Percentiles rank a stretch among this genome's conserved stretches.
These are phyloP conservation scores for Chlorociboria aeruginascens DNA, from an alignment of 495 filamentous ascomycete species.

Conservation along the genomic window DNA sequence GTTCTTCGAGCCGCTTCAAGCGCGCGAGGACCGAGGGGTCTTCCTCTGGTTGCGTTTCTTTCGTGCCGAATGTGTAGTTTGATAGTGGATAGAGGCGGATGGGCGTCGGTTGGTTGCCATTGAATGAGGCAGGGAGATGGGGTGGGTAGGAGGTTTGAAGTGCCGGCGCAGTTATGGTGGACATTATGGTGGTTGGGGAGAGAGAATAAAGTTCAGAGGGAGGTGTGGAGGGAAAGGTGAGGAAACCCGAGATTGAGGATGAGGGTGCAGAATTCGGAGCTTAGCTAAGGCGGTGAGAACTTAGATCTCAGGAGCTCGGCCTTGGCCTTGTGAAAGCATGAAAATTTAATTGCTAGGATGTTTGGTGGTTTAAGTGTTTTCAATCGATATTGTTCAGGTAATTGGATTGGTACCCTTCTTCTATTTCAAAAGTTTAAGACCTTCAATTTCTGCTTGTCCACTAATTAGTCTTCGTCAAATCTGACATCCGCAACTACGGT, in stretches of 20 bases:
- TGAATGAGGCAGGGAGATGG: constrained; percentile 69
- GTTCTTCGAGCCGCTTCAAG: constrained; percentile 83
- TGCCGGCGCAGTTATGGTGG: constrained; percentile 55
- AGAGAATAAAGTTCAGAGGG: background rate
- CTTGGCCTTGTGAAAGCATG: too few species aligned
- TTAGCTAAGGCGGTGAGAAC: background rate
- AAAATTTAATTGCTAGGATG: too few species aligned
- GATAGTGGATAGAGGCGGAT: constrained; percentile 91
- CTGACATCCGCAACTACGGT: too few species aligned
- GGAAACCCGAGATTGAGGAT: background rate
- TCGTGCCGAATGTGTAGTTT: constrained; percentile 97
- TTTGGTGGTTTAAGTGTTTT: too few species aligned
- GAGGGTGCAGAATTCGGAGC: background rate
- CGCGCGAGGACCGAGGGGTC: constrained; percentile 90
- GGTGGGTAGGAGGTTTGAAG: constrained; percentile 68
- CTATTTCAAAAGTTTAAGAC: too few species aligned
- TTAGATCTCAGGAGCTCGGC: background rate
- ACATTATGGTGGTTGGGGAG: constrained; percentile 40
- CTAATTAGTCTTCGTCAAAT: too few species aligned
- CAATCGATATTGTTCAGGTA: too few species aligned
- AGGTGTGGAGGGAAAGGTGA: too few species aligned
- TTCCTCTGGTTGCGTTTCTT: constrained; percentile 95
- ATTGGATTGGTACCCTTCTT: too few species aligned
- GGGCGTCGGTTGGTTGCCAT: constrained; percentile 75
- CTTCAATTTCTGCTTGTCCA: too few species aligned